phyloP scores from a whole-genome alignment of 495 filamentous ascomycete species.

The Sordaria brevicollis region DNA sequence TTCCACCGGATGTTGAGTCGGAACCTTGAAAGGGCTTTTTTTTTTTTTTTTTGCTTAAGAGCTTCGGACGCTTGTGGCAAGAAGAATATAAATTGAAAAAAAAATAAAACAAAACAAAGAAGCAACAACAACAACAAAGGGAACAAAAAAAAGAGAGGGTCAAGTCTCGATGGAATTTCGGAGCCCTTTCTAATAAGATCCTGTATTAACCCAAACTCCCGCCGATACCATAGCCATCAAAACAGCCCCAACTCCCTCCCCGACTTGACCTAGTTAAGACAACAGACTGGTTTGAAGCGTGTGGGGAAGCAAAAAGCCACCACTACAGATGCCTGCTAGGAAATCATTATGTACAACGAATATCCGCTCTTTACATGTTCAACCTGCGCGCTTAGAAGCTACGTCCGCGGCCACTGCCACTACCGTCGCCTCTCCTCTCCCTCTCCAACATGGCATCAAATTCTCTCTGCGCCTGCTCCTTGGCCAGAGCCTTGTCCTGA shows the following conservation, averaged over 20 bases:
- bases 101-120: no score
- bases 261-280: not conserved
- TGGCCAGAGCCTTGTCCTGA: conserved; percentile 26
- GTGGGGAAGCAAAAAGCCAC: not conserved
- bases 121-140: no score
- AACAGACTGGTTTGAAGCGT: not conserved
- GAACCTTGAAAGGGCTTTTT: conserved; percentile 12
- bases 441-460: conserved; percentile 35
- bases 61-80: no score
- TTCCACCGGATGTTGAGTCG: conserved; percentile 20
- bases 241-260: not conserved
- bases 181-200: no score
- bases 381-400: not conserved
- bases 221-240: not conserved
- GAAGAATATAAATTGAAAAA: no score
- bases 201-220: not conserved
- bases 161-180: no score
- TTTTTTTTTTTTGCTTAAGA: no score
- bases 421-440: conserved; percentile 20
- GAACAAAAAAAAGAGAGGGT: no score
- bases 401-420: not conserved
- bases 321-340: not conserved
- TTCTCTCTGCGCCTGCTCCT: conserved; percentile 34
- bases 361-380: not conserved
- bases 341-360: not conserved